Evolutionary conservation across 2,329 filamentous ascomycete species (phyloP), one percentile per base, ranked within the genome.

Genomic region (Trichoderma lentiforme): DNA sequence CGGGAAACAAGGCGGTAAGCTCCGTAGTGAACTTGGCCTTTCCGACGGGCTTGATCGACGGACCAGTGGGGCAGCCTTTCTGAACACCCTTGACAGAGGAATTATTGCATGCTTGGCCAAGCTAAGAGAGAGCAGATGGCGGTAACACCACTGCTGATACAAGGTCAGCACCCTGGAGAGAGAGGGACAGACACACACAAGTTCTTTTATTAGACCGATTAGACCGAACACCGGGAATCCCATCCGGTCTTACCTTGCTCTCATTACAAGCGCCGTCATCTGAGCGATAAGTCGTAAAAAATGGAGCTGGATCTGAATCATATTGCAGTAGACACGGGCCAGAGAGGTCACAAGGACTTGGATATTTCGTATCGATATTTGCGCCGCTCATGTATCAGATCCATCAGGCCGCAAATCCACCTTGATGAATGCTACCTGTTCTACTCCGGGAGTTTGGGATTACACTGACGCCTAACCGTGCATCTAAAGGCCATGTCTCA

Each of bases 361-460:
- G 12, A 21, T 26, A n/a, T 60, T 67, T 34, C 3, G 28, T 32
- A 15, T 43, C 18, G 39, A 43, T 43, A 43, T 43, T 43, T 1
- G 39, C 15, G 28, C 3, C 36, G 56, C 26, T 47, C 36, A 60
- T 68, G 56, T 60, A 34, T 36, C 57, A 53, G 39, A 70, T 70
- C 39, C 9, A 36, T 21, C 14, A 58, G 47, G 67, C 57, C 39
- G 30, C 57, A 34, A 70, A 32, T 18, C 14, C 56, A 61, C 39
- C 11, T 24, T 14, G 8, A 62, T n/a, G 57, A 32, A 28, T 12
- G 39, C n/a, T 36, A 6, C 56, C 6, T 51, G 18, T 18, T 30
- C 26, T 51, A 58, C 30, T 69, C 65, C 56, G 58, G 56, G 34
- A 70, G 14, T 47, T 24, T 51, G 67, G 65, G 21, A 70, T 62